A percentile compares a stretch with the other conserved stretches of the same genome.
These are phyloP conservation scores for Parietaria judaica DNA, from an alignment of 306 rosid genomes.

Conservation along the genomic window DNA sequence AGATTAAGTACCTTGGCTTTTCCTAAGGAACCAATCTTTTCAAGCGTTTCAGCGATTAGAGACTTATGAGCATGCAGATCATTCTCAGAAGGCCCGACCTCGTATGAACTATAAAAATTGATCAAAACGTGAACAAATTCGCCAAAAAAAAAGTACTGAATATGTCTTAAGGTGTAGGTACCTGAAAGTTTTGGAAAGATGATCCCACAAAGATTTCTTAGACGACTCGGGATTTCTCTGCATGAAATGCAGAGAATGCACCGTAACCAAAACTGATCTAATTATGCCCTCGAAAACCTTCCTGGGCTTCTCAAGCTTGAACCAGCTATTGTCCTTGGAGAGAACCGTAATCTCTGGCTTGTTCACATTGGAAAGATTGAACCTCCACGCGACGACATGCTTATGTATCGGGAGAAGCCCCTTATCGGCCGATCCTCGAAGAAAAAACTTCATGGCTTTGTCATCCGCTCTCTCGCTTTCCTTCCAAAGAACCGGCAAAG, in stretches of 20 bases:
- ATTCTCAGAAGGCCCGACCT: constrained; percentile 35
- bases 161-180: constrained; percentile 13
- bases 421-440: constrained; percentile 52
- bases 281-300: constrained; percentile 57
- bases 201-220: constrained; percentile 62
- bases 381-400: constrained; percentile 72
- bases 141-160: background rate
- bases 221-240: constrained; percentile 50
- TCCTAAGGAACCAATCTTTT: constrained; percentile 27
- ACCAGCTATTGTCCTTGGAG: constrained; percentile 52
- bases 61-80: constrained; percentile 33
- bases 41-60: constrained; percentile 34
- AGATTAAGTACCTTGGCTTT: constrained; percentile 46
- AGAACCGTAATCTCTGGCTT: constrained; percentile 65
- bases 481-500: constrained; percentile 65
- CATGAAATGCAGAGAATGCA: constrained; percentile 49
- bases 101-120: constrained; percentile 42
- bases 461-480: constrained; percentile 30
- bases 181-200: constrained; percentile 65
- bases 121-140: constrained; percentile 5
- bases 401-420: constrained; percentile 56
- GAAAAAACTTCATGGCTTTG: constrained; percentile 29
- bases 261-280: constrained; percentile 51
- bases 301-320: constrained; percentile 70
- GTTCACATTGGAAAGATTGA: constrained; percentile 40